Evolutionary conservation across 2,329 filamentous ascomycete species (phyloP).

Genomic region (Fusarium austroafricanum): DNA sequence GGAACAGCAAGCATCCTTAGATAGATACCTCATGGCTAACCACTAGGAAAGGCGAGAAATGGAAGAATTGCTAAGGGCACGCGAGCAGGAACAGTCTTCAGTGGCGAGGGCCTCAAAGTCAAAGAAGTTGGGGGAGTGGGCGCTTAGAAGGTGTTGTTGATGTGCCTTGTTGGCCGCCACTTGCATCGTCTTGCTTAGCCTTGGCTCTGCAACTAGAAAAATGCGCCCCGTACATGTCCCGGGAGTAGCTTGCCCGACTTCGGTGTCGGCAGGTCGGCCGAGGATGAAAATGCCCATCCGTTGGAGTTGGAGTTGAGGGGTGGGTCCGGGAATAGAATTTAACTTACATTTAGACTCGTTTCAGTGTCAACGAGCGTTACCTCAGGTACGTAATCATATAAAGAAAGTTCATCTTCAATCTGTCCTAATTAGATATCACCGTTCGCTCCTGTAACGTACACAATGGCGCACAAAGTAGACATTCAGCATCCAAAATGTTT

Average conservation of each 20-base stretch:
- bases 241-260: constrained; percentile 16
- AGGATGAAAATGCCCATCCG: background rate
- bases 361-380: too few relatives aligned
- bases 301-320: background rate
- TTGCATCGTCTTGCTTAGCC: constrained; percentile 32
- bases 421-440: too few relatives aligned
- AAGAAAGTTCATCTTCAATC: too few relatives aligned
- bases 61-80: constrained; percentile 19
- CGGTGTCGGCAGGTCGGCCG: constrained; percentile 30
- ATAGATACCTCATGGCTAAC: background rate
- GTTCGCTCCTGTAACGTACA: too few relatives aligned
- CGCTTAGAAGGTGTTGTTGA: constrained; percentile 14
- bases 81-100: constrained; percentile 14
- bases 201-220: constrained; percentile 36
- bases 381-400: too few relatives aligned
- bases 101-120: constrained; percentile 37
- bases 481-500: too few relatives aligned
- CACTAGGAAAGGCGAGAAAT: constrained; percentile 9
- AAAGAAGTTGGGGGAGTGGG: constrained; percentile 8
- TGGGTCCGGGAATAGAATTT: constrained; percentile 12
- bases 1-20: background rate
- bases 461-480: too few relatives aligned
- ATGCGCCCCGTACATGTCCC: background rate
- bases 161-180: constrained; percentile 25
- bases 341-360: accelerated